Evolutionary conservation across 1,139 yeast genomes (phyloP).

Genomic region (Sugiyamaella grinbergsii): DNA sequence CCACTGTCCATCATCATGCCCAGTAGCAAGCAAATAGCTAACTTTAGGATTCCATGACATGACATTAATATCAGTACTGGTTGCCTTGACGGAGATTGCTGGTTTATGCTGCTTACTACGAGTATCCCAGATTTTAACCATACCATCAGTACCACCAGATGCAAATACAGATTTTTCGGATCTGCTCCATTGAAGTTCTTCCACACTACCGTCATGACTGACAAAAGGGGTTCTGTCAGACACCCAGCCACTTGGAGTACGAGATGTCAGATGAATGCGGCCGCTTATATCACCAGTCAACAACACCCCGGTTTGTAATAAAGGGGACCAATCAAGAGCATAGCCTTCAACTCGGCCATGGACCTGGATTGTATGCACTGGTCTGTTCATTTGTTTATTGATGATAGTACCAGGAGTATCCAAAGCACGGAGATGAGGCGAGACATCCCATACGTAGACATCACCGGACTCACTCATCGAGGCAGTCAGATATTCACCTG

Average conservation of each 20-base stretch:
- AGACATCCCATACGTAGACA: constrained; percentile 78
- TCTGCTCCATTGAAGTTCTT: constrained; percentile 96
- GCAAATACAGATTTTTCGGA: constrained; percentile 93
- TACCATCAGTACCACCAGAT: constrained; percentile 89
- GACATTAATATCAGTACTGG: constrained; percentile 85
- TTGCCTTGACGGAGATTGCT: constrained; percentile 80
- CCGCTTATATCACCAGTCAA: constrained; percentile 91
- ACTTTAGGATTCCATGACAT: constrained; percentile 94
- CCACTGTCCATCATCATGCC: constrained; percentile 98
- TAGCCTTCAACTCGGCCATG: constrained; percentile 98
- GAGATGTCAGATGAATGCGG: constrained; percentile 71
- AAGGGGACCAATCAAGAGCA: constrained; percentile 96
- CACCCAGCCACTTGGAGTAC: constrained; percentile 79
- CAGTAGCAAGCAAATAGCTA: constrained; percentile 85
- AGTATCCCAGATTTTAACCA: constrained; percentile 94
- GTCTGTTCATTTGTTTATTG: constrained; percentile 76
- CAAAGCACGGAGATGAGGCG: constrained; percentile 78
- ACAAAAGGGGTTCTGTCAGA: constrained; percentile 81
- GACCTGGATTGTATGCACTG: constrained; percentile 76
- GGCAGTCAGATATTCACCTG: constrained; percentile 86
- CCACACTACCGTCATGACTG: constrained; percentile 67
- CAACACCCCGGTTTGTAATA: constrained; percentile 74
- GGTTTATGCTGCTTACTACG: constrained; percentile 91
- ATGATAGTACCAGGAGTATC: constrained; percentile 84
- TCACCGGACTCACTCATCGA: constrained; percentile 91